A percentile compares a stretch with the other conserved stretches of the same genome.
These are phyloP conservation scores for Aureobasidium sp. DNA, from an alignment of 2,329 filamentous ascomycete genomes.

Conservation along the genomic window DNA sequence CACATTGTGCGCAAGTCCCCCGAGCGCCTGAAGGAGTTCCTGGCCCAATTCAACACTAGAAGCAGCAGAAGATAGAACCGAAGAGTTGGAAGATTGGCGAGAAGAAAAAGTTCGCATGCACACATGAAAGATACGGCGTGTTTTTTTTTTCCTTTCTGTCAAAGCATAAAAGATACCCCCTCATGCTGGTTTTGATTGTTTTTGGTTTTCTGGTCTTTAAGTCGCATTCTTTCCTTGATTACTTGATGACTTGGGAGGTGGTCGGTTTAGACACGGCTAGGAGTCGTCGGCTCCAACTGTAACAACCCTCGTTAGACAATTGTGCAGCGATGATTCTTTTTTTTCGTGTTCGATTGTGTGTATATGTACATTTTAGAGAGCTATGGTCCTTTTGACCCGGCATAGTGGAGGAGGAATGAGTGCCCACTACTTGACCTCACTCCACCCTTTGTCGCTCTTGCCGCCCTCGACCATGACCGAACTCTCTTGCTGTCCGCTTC, in stretches of 20 bases:
- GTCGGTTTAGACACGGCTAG: too few species aligned
- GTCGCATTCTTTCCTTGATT: background rate
- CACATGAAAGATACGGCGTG: too few species aligned
- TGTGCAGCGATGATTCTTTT: too few species aligned
- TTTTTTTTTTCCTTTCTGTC: background rate
- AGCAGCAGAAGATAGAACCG: background rate
- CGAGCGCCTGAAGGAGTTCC: constrained; percentile 6
- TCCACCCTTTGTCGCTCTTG: constrained; percentile 26
- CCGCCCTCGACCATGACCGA: constrained; percentile 26
- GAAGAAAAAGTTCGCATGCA: background rate
- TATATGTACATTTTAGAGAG: too few species aligned
- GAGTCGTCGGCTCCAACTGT: too few species aligned
- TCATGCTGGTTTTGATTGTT: background rate
- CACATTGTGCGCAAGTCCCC: constrained; percentile 69
- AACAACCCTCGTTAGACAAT: too few species aligned
- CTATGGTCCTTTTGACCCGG: too few species aligned
- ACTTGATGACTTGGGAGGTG: too few species aligned
- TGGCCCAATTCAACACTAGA: background rate
- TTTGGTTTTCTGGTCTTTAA: background rate
- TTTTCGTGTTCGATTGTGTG: too few species aligned
- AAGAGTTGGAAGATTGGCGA: background rate
- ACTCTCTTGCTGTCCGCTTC: background rate
- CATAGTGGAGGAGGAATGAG: too few species aligned
- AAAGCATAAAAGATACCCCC: constrained; percentile 13
- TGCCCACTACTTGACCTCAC: constrained; percentile 28